Percentiles rank a stretch among this genome's conserved stretches.
These are phyloP conservation scores for Cryptosporidium canis DNA, from an alignment of 169 alveolate species.

Conservation along the genomic window DNA sequence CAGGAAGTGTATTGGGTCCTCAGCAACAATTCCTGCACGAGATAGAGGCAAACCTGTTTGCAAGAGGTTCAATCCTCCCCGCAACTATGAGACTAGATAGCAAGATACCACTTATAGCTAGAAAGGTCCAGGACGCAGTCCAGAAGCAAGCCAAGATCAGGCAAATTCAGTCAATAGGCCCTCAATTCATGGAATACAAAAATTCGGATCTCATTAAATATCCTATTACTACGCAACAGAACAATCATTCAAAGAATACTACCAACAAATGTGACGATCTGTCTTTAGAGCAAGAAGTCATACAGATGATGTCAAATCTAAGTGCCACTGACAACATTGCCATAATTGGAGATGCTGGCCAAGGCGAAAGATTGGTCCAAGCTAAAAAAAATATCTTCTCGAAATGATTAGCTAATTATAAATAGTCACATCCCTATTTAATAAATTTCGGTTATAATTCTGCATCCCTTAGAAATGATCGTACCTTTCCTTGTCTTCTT, in stretches of 20 bases:
- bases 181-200: constrained; percentile 8
- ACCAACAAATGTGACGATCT: background rate
- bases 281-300: constrained; percentile 49
- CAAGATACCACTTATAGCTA: constrained; percentile 35
- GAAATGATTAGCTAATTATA: constrained; percentile 20
- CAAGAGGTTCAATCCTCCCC: constrained; percentile 61
- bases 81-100: constrained; percentile 23
- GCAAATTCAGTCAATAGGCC: background rate
- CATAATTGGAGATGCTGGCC: constrained; percentile 79
- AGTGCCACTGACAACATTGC: constrained; percentile 70
- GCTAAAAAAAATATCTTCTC: constrained; percentile 74
- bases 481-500: background rate
- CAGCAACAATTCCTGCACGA: constrained; percentile 82
- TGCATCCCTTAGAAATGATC: background rate
- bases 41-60: constrained; percentile 37
- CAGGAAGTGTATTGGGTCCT: constrained; percentile 96
- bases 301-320: constrained; percentile 54
- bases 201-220: constrained; percentile 20
- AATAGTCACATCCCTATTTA: constrained; percentile 15
- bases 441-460: constrained; percentile 8
- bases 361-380: constrained; percentile 81
- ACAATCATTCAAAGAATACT: constrained; percentile 12
- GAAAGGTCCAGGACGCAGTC: constrained; percentile 54
- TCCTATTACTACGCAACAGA: background rate
- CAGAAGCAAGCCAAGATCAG: constrained; percentile 22